Conservation (phyloP, 2,329 filamentous ascomycete genomes). For the Colletotrichum simmondsii region DNA sequence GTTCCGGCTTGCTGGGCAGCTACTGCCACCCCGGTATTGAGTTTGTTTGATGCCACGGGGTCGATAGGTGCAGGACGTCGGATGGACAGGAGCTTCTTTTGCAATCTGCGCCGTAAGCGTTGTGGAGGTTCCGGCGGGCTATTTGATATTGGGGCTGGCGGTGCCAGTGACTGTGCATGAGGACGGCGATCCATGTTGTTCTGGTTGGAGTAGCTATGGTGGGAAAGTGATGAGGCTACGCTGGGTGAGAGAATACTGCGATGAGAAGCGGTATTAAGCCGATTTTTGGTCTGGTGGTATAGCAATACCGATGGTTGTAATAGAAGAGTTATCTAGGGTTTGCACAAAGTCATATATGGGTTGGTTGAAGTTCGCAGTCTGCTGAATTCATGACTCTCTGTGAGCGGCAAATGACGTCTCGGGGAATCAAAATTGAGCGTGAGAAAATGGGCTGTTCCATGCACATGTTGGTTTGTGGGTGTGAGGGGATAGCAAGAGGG, state of each 20-base stretch:
- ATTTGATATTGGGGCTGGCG: constrained; percentile 22
- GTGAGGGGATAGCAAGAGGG: constrained; percentile 6
- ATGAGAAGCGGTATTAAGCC: background rate
- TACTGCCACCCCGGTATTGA: constrained; percentile 23
- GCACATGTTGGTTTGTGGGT: background rate
- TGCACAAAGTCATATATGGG: background rate
- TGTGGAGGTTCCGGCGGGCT: constrained; percentile 36
- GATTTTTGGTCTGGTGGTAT: background rate
- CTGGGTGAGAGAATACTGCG: too few relatives aligned
- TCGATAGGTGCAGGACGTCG: constrained; percentile 41
- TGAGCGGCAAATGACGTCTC: constrained; percentile 14
- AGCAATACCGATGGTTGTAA: background rate
- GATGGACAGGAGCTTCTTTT: constrained; percentile 41
- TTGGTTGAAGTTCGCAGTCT: background rate
- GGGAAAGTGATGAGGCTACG: background rate
- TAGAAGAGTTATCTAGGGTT: background rate
- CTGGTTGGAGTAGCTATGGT: constrained; percentile 4
- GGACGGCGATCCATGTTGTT: constrained; percentile 37
- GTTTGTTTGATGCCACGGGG: constrained; percentile 37
- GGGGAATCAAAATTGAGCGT: background rate
- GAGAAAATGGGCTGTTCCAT: constrained; percentile 9
- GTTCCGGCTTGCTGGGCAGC: constrained; percentile 30
- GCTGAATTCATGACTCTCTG: background rate
- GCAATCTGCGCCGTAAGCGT: constrained; percentile 39
- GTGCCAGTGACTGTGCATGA: constrained; percentile 37